Evolutionary conservation across 1,139 yeast genomes (phyloP).

Genomic region (Candida anutae): DNA sequence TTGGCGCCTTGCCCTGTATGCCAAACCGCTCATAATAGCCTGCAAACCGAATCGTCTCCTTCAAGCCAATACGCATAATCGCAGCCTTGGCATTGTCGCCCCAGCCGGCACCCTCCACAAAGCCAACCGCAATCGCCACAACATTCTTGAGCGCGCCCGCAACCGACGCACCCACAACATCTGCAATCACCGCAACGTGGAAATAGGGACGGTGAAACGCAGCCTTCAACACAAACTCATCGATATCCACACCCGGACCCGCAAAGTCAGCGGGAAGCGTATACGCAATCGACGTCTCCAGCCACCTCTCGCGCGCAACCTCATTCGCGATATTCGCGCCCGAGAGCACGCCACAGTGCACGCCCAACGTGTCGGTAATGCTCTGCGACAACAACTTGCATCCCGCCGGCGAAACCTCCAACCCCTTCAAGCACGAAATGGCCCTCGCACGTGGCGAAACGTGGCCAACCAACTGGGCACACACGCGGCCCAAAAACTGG

Average conservation of each 20-base stretch:
- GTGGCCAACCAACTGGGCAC: conserved; percentile 68
- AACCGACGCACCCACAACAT: conserved; percentile 87
- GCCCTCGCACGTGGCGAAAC: conserved; percentile 68
- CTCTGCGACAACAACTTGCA: conserved; percentile 72
- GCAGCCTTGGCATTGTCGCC: conserved; percentile 98
- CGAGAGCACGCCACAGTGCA: conserved; percentile 87
- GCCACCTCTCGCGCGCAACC: conserved; percentile 88
- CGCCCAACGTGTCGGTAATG: conserved; percentile 68
- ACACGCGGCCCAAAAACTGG: conserved; percentile 73
- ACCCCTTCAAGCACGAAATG: conserved; percentile 88
- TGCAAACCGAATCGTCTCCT: conserved; percentile 64
- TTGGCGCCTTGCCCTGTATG: conserved; percentile 55
- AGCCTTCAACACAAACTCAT: conserved; percentile 56
- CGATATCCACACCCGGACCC: conserved; percentile 71
- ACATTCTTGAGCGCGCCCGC: conserved; percentile 95
- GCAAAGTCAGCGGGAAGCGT: conserved; percentile 59
- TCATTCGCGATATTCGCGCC: conserved; percentile 96
- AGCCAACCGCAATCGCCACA: conserved; percentile 88
- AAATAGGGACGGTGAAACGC: conserved; percentile 92
- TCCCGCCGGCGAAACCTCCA: conserved; percentile 73
- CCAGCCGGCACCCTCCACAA: conserved; percentile 95
- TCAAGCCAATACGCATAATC: conserved; percentile 85
- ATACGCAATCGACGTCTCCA: conserved; percentile 93
- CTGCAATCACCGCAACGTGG: conserved; percentile 84
- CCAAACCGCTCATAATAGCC: conserved; percentile 58